Conservation (phyloP, 1,284 basidiomycete species). For the Wolfiporia cocos region DNA sequence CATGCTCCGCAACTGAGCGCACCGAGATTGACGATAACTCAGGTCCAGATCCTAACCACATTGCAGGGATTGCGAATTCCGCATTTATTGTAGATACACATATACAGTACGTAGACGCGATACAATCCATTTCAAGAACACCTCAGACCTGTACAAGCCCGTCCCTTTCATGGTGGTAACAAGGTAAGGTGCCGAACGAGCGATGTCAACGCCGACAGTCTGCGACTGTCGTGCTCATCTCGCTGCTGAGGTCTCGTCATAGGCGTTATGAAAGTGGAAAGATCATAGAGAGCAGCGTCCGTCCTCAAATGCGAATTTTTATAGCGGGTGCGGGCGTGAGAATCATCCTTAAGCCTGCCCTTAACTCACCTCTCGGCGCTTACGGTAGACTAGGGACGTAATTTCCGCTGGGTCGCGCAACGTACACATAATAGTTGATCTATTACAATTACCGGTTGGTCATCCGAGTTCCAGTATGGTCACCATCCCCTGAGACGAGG, state of each 20-base stretch:
- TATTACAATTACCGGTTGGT: no score
- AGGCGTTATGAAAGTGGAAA: conserved; percentile 46
- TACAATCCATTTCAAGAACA: conserved; percentile 26
- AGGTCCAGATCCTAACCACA: no score
- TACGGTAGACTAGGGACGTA: no score
- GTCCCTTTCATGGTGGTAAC: conserved; percentile 39
- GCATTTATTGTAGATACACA: no score
- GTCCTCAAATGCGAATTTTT: background rate
- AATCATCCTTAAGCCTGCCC: background rate
- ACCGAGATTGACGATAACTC: no score
- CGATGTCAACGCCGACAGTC: conserved; percentile 41
- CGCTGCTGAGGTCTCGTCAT: conserved; percentile 40
- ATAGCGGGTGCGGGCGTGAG: background rate
- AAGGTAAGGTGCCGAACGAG: conserved; percentile 46
- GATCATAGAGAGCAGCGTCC: conserved; percentile 20
- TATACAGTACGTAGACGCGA: no score
- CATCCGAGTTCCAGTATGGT: conserved; percentile 33
- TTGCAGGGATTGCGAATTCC: no score
- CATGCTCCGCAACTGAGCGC: no score
- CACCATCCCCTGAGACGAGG: conserved; percentile 40
- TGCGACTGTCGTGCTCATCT: conserved; percentile 37
- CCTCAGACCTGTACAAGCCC: conserved; percentile 37
- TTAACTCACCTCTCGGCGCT: background rate
- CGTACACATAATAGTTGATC: no score
- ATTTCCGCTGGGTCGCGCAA: no score